Evolutionary conservation across 2,329 filamentous ascomycete species (phyloP), one percentile per base, ranked within the genome.

Genomic region (Lasiodiplodia hormozganensis): DNA sequence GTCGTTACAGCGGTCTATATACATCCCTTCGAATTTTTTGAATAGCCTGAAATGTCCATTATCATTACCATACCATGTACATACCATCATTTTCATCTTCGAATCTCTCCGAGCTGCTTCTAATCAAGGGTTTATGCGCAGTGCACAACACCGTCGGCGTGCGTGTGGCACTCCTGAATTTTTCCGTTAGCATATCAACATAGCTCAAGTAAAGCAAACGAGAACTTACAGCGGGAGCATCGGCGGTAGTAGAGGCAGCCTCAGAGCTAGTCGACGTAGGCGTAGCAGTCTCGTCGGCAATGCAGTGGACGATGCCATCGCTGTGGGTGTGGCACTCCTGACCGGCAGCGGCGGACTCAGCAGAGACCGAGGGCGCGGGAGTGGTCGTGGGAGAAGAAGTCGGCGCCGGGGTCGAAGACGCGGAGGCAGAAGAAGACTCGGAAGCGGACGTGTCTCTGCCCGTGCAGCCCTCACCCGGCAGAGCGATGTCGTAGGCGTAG

Each of bases 401-500:
- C 2, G 43, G 21, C 12, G 28, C 52, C 5, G 34, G 6, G 11
- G 53, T 34, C 31, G 65, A 34, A 25, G 62, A 43, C 0, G 56
- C 57, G 8, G 71, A 60, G 8, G 67, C 68, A 16, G 72, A 71
- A 14, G 72, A 58, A 53, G 70, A 68, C 68, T 70, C 74, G 8
- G 72, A 51, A 3, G 53, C 62, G 1, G 65, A 38, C 4, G 65
- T 18, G 10, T 36, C 62, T 56, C 81, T 80, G 3, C 89, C 88
- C 0, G 85, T 76, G 75, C 89, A 92, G 0, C 89, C 89, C 34
- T 85, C 82, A 0, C 89, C 89, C 0, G 89, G 89, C 5, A 87
- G 81, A 8, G 87, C 87, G 72, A 92, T 83, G 69, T 92, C 89
- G 71, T 85, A 88, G 0, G 89, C 89, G 76, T 89, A 92, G 1